Evolutionary conservation across 1,284 basidiomycete genomes (phyloP).

Genomic region (Malassezia slooffiae): DNA sequence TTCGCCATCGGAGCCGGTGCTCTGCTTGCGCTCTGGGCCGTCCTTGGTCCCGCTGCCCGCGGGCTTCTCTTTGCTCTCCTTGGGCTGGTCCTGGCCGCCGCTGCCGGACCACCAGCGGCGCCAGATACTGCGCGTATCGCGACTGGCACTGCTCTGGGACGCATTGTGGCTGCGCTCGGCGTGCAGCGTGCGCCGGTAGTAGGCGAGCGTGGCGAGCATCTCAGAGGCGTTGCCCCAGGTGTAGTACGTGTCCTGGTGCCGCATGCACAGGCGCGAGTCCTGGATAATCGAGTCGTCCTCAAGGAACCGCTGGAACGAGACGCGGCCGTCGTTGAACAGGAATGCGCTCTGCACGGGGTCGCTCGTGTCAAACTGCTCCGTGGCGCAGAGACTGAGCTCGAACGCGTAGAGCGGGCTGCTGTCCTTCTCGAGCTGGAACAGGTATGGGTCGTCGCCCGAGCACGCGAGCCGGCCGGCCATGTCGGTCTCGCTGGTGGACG

Average conservation of each 20-base stretch:
- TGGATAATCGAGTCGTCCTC: conserved; percentile 50
- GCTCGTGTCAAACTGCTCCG: conserved; percentile 17
- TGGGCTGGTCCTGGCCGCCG: not conserved
- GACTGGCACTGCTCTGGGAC: conserved; percentile 4
- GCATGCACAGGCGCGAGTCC: conserved; percentile 50
- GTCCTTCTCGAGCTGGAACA: conserved; percentile 50
- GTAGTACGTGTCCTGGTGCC: conserved; percentile 50
- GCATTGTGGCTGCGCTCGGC: conserved; percentile 46
- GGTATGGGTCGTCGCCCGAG: conserved; percentile 49
- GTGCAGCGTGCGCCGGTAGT: conserved; percentile 29
- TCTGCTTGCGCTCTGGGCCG: too few species aligned
- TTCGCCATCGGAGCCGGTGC: too few species aligned
- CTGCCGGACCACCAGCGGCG: conserved; percentile 36
- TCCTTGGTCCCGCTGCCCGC: too few species aligned
- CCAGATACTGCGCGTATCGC: conserved; percentile 28
- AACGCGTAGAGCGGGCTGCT: conserved; percentile 48
- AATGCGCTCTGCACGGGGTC: conserved; percentile 33
- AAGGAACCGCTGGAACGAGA: conserved; percentile 52
- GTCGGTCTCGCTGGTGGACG: not conserved
- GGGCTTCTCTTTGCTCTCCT: too few species aligned
- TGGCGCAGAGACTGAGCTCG: conserved; percentile 47
- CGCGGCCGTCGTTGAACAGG: conserved; percentile 48
- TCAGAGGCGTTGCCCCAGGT: conserved; percentile 52
- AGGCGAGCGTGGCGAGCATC: conserved; percentile 49
- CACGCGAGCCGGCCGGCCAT: conserved; percentile 45